A percentile compares a stretch with the other conserved stretches of the same genome.
Evolutionary conservation across 495 filamentous ascomycete genomes (phyloP).

Genomic region (Thozetella sp.): DNA sequence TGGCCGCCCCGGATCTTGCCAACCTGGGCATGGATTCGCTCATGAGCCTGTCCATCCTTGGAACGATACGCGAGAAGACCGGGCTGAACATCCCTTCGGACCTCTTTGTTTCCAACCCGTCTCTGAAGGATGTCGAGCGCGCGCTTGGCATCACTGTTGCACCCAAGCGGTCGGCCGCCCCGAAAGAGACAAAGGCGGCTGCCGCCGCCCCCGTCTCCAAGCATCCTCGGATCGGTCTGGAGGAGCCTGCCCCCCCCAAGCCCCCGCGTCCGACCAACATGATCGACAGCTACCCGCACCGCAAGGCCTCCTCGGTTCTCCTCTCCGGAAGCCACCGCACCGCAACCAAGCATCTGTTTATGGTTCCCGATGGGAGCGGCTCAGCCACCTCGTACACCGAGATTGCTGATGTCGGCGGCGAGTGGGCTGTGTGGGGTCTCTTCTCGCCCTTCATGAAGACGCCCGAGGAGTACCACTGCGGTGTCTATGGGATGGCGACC

Average conservation of each 20-base stretch:
- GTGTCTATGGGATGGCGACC: conserved; percentile 54
- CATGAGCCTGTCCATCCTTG: conserved; percentile 57
- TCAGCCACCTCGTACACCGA: conserved; percentile 64
- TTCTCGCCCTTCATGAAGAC: conserved; percentile 66
- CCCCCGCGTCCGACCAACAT: conserved; percentile 48
- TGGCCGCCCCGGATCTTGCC: conserved; percentile 48
- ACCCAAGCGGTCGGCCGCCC: conserved; percentile 31
- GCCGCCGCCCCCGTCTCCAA: conserved; percentile 9
- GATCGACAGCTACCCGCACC: conserved; percentile 67
- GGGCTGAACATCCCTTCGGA: conserved; percentile 46
- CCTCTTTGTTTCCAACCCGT: conserved; percentile 46
- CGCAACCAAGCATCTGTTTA: conserved; percentile 63
- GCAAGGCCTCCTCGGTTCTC: conserved; percentile 60
- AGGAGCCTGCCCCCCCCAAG: conserved; percentile 29
- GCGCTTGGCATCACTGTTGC: conserved; percentile 41
- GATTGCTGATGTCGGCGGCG: conserved; percentile 48
- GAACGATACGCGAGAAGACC: conserved; percentile 60
- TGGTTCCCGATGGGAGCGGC: conserved; percentile 79
- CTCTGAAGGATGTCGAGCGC: conserved; percentile 48
- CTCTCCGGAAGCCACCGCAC: conserved; percentile 67
- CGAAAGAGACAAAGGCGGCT: conserved; percentile 33
- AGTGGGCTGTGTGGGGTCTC: conserved; percentile 63
- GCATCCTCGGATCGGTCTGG: conserved; percentile 31
- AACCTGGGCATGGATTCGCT: conserved; percentile 64
- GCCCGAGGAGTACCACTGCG: conserved; percentile 55